Conservation (phyloP, 805 yeast genomes). For the Candida railenensis region DNA sequence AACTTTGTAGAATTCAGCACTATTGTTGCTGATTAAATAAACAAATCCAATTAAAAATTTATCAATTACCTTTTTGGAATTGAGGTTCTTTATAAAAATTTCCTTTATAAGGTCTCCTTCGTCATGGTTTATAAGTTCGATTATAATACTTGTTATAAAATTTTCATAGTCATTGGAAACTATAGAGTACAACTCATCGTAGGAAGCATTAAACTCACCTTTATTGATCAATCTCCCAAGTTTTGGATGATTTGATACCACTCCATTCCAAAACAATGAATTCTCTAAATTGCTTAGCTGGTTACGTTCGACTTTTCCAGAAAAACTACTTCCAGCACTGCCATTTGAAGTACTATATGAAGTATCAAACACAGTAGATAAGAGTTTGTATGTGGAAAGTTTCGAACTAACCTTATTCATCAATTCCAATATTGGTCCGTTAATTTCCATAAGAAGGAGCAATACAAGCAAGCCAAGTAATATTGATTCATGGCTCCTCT, state of each 20-base stretch:
- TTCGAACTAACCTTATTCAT: conserved; percentile 22
- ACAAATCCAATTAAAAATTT: conserved; percentile 35
- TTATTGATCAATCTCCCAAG: conserved; percentile 17
- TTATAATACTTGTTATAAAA: conserved; percentile 35
- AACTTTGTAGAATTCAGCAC: conserved; percentile 18
- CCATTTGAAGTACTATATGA: conserved; percentile 15
- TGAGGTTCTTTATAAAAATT: conserved; percentile 40
- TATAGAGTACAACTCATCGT: conserved; percentile 23
- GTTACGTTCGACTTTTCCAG: conserved; percentile 8
- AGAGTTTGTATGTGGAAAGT: conserved; percentile 23
- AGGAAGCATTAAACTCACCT: conserved; percentile 21
- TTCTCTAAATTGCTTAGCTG: conserved; percentile 19
- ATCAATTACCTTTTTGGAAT: conserved; percentile 27
- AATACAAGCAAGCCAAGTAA: conserved; percentile 28
- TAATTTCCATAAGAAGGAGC: conserved; percentile 32
- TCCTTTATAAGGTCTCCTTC: conserved; percentile 42
- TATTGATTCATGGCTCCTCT: conserved; percentile 25
- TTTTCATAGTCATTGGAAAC: conserved; percentile 20
- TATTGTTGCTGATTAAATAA: conserved; percentile 27
- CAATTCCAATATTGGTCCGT: conserved; percentile 23
- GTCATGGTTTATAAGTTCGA: conserved; percentile 26
- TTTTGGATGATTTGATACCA: conserved; percentile 18
- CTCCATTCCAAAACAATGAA: conserved; percentile 31
- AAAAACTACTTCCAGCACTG: background rate
- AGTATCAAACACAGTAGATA: conserved; percentile 25